These are phyloP conservation scores for Fusarium dlaminii DNA, from an alignment of 2,329 filamentous ascomycete genomes.

Conservation along the genomic window DNA sequence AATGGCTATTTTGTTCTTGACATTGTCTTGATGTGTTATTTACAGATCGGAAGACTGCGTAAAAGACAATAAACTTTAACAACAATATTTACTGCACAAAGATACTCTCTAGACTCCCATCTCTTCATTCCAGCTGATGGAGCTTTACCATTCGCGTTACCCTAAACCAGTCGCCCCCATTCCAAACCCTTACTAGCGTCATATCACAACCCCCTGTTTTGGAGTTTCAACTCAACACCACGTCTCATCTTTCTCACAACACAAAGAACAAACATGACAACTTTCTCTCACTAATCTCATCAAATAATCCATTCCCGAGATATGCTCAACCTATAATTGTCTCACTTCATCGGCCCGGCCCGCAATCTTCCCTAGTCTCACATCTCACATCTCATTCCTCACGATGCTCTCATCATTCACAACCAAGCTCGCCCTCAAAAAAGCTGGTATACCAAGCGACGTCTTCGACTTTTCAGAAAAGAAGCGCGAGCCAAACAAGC, in stretches of 20 bases:
- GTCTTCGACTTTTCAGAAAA: slow-evolving; percentile 52
- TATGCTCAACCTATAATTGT: neutral
- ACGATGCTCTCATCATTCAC: slow-evolving; percentile 65
- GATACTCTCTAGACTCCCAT: rapidly evolving
- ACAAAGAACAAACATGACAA: neutral
- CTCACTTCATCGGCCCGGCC: neutral
- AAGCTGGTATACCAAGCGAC: slow-evolving; percentile 63
- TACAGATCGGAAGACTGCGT: neutral
- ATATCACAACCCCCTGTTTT: neutral
- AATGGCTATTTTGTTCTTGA: too few relatives aligned
- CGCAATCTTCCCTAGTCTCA: neutral
- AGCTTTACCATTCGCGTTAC: slow-evolving; percentile 16
- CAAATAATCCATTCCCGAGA: neutral
- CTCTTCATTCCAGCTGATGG: neutral
- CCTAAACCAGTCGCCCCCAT: slow-evolving; percentile 18
- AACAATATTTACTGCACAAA: neutral
- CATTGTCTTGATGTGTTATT: too few relatives aligned
- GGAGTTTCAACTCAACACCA: slow-evolving; percentile 36
- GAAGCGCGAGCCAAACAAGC: slow-evolving; percentile 46
- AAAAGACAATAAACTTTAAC: neutral
- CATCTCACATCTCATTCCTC: slow-evolving; percentile 11
- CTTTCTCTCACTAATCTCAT: neutral
- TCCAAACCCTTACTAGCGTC: slow-evolving; percentile 32
- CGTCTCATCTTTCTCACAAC: slow-evolving; percentile 28
- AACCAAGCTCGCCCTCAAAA: slow-evolving; percentile 67